Percentiles rank a stretch among this genome's conserved stretches.
These are phyloP conservation scores for Brassica incana DNA, from an alignment of 345 rosid genomes.

Conservation along the genomic window DNA sequence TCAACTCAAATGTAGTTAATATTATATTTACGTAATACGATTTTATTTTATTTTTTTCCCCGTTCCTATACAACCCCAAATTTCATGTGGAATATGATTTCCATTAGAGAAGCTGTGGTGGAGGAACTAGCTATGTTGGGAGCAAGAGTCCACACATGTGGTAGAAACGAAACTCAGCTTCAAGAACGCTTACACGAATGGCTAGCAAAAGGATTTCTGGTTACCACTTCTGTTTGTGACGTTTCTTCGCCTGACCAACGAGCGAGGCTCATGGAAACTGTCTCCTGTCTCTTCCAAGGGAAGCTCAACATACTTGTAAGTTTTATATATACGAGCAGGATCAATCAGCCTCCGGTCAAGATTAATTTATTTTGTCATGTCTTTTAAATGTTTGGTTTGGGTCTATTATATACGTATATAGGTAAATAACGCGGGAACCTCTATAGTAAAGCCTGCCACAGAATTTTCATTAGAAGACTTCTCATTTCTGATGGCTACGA, in stretches of 20 bases:
- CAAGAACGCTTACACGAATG: constrained; percentile 32
- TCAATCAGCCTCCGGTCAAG: neutral
- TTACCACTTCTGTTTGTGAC: constrained; percentile 22
- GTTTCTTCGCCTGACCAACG: constrained; percentile 32
- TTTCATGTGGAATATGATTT: neutral
- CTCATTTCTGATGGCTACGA: constrained; percentile 57
- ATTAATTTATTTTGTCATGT: neutral
- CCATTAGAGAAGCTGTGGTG: constrained; percentile 26
- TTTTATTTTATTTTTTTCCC: neutral
- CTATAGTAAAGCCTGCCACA: constrained; percentile 51
- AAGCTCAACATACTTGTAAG: constrained; percentile 35
- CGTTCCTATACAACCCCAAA: neutral
- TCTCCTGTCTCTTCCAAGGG: constrained; percentile 37
- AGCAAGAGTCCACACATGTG: constrained; percentile 37
- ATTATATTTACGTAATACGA: neutral
- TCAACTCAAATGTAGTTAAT: too few species aligned
- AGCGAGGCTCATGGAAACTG: constrained; percentile 33
- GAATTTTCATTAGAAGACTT: constrained; percentile 56
- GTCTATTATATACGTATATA: neutral
- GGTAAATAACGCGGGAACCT: constrained; percentile 78
- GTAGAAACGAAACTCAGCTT: constrained; percentile 31
- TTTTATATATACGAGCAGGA: neutral
- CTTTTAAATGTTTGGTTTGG: neutral
- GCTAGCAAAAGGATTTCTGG: constrained; percentile 29
- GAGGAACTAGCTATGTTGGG: constrained; percentile 35